Evolutionary conservation across 2,329 filamentous ascomycete species (phyloP), one percentile per base, ranked within the genome.

Genomic region (Knoxdaviesia capensis): DNA sequence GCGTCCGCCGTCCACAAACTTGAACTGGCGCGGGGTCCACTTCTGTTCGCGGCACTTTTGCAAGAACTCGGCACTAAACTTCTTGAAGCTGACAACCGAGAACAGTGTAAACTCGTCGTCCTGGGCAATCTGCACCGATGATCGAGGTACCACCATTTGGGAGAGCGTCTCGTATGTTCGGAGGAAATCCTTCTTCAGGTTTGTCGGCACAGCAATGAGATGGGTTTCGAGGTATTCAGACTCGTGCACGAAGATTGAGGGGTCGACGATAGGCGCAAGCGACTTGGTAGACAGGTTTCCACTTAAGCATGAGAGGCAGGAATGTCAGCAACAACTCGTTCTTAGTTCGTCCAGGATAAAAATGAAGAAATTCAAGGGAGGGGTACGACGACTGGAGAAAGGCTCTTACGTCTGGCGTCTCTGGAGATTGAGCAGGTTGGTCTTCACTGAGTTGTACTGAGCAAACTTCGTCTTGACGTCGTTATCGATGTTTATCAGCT

Each of bases 151-250:
- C 1, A 96, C 85, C 84, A 94, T 93, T 9, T 81, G 79, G 1
- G 80, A 66, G 43, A 96, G 59, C 1, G 83, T 87, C 61, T 98
- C 90, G 62, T 98, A 98, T 48, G 69, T 75, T 56, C 80, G 80
- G 48, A 92, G 64, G 54, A 94, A 98, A 35, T 96, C 88, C 57
- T 92, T 94, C 52, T 80, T 77, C 44, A 73, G 66, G 50, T 75
- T 77, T 39, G 71, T 74, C 3, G 90, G 90, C 6, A 98, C 83
- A 20, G 84, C 90, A 50, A 98, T 70, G 31, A 98, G 76, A 57
- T 94, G 87, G 31, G 90, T 94, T 63, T 94, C 86, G 51, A 98
- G 77, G 61, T 94, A 96, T 62, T 98, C 90, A 20, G 87, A 94
- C 56, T 94, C 78, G 59, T 80, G 81, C 48, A 94, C 73, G 37